A percentile compares a stretch with the other conserved stretches of the same genome.
Evolutionary conservation across 768 basidiomycete genomes (phyloP).

Genomic region (Pleurotus pulmonarius): DNA sequence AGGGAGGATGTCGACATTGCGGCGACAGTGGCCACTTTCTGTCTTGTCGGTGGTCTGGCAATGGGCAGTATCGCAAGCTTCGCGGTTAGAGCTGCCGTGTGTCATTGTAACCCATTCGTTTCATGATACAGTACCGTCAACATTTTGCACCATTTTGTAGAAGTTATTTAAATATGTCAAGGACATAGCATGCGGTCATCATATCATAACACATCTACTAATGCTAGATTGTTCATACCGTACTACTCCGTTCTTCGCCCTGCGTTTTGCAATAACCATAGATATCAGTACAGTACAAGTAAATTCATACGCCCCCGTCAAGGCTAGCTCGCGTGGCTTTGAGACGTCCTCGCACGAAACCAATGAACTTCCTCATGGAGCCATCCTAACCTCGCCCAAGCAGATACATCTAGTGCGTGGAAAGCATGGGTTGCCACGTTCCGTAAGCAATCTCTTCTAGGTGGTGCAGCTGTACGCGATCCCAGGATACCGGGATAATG

Average conservation of each 20-base stretch:
- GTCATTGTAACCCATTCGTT: slow-evolving; percentile 71
- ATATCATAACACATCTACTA: not conserved
- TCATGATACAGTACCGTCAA: slow-evolving; percentile 4
- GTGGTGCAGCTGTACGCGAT: slow-evolving; percentile 65
- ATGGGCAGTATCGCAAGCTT: slow-evolving; percentile 81
- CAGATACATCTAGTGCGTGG: slow-evolving; percentile 29
- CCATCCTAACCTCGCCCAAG: not conserved
- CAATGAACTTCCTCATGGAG: not conserved
- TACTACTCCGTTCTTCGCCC: not conserved
- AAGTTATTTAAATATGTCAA: too few relatives aligned
- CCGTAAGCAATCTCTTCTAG: slow-evolving; percentile 67
- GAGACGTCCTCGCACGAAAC: too few relatives aligned
- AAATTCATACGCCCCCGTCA: too few relatives aligned
- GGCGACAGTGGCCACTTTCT: slow-evolving; percentile 79
- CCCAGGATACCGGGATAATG: slow-evolving; percentile 65
- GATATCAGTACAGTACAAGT: not conserved
- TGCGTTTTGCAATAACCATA: not conserved
- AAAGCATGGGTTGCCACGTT: slow-evolving; percentile 71
- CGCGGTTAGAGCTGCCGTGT: slow-evolving; percentile 65
- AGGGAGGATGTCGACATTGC: slow-evolving; percentile 82
- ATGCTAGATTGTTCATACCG: not conserved
- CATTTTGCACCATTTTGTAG: not conserved
- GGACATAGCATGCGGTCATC: not conserved
- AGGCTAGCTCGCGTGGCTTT: too few relatives aligned
- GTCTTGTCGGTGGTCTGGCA: slow-evolving; percentile 70